These are phyloP conservation scores for Phanerochaete sordida DNA, from an alignment of 768 basidiomycete species.

Conservation along the genomic window DNA sequence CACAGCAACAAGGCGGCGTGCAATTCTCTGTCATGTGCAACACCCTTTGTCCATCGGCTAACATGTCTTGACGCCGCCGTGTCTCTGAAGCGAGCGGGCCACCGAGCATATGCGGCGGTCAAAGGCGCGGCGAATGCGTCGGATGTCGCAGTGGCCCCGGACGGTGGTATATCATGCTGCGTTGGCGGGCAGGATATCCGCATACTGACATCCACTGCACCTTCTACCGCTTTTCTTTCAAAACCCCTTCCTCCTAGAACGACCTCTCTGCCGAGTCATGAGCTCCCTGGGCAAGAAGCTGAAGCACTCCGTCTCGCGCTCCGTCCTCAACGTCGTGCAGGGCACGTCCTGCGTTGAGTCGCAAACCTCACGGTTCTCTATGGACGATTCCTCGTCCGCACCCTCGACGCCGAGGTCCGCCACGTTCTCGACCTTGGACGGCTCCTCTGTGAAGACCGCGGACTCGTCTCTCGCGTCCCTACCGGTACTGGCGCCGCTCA, in stretches of 20 bases:
- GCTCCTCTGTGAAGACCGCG: not conserved
- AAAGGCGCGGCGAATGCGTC: not conserved
- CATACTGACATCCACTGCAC: not conserved
- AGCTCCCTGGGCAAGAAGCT: not conserved
- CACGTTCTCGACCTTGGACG: not conserved
- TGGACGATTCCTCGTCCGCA: not conserved
- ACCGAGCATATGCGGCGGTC: not conserved
- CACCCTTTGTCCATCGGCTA: not conserved
- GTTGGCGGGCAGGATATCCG: not conserved
- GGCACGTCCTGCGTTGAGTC: not conserved
- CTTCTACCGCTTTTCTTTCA: not conserved
- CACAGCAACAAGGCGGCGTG: not conserved
- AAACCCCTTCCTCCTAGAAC: not conserved
- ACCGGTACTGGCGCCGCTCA: not conserved
- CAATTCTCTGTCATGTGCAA: not conserved
- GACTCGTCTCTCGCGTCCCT: not conserved
- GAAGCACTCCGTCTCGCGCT: not conserved
- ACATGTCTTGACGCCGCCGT: not conserved
- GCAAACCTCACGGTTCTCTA: not conserved
- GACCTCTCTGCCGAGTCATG: not conserved
- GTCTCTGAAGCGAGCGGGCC: not conserved
- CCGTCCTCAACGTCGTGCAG: not conserved
- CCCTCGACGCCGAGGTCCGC: not conserved
- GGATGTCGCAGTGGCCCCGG: not conserved
- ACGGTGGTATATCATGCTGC: not conserved